phyloP scores from a whole-genome alignment of 805 yeast genomes.

The Metschnikowia corniflorae region DNA sequence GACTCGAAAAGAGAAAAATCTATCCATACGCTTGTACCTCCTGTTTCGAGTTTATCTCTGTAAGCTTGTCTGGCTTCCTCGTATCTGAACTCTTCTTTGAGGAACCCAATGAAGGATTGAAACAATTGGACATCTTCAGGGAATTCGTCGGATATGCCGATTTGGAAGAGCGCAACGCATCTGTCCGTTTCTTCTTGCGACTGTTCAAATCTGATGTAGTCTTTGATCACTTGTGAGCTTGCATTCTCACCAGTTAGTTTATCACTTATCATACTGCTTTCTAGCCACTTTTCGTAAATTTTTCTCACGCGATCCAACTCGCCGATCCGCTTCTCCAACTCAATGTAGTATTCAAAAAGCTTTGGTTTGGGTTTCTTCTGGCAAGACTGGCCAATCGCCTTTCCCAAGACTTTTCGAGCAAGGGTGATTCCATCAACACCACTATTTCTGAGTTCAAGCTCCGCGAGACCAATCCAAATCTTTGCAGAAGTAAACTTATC shows the following conservation, averaged over 20 bases:
- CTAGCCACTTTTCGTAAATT: slow-evolving; percentile 66
- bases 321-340: slow-evolving; percentile 60
- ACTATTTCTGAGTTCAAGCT: slow-evolving; percentile 68
- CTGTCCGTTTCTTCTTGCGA: slow-evolving; percentile 66
- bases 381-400: slow-evolving; percentile 55
- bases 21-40: slow-evolving; percentile 48
- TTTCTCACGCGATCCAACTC: slow-evolving; percentile 80
- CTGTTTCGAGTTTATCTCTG: slow-evolving; percentile 34
- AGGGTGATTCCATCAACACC: slow-evolving; percentile 40
- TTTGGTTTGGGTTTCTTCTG: slow-evolving; percentile 49
- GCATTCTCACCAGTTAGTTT: not conserved
- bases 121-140: slow-evolving; percentile 22
- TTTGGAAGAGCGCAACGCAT: slow-evolving; percentile 56
- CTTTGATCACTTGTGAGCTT: slow-evolving; percentile 45
- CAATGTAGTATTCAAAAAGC: slow-evolving; percentile 61
- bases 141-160: slow-evolving; percentile 35
- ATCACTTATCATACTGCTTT: slow-evolving; percentile 22
- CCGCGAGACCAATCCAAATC: slow-evolving; percentile 67
- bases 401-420: slow-evolving; percentile 64
- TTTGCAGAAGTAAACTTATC: slow-evolving; percentile 61
- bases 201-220: slow-evolving; percentile 67
- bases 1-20: slow-evolving; percentile 70
- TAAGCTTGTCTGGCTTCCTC: slow-evolving; percentile 52
- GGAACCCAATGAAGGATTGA: slow-evolving; percentile 49
- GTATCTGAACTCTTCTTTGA: slow-evolving; percentile 57